phyloP scores from a whole-genome alignment of 106 monocot species.

The Cymbidium sinense region DNA sequence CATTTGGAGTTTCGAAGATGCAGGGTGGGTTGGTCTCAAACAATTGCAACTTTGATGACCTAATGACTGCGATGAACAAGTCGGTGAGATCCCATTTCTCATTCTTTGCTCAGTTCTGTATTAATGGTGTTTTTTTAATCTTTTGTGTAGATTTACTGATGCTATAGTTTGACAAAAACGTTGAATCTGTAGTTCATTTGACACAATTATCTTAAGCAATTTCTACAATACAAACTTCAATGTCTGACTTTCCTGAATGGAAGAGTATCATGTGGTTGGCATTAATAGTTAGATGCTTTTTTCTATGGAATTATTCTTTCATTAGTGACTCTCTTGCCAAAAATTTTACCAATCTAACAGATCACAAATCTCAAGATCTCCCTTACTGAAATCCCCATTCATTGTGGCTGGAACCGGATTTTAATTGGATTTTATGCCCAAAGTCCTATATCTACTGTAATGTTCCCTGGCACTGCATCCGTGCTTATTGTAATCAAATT shows the following conservation, averaged over 20 bases:
- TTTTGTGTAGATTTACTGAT: not conserved
- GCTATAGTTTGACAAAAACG: not conserved
- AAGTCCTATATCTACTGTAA: too few relatives aligned
- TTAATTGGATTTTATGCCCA: too few relatives aligned
- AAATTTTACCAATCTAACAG: not conserved
- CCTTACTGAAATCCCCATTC: too few relatives aligned
- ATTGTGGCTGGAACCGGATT: too few relatives aligned
- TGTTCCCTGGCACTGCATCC: too few relatives aligned
- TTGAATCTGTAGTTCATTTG: not conserved
- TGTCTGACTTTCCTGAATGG: not conserved
- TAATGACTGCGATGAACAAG: slow-evolving; percentile 31
- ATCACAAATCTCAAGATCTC: not conserved
- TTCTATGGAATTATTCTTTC: not conserved
- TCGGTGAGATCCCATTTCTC: slow-evolving; percentile 18
- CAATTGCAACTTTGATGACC: slow-evolving; percentile 35
- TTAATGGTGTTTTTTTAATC: not conserved
- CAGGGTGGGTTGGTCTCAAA: slow-evolving; percentile 20
- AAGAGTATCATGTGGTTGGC: not conserved
- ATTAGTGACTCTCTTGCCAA: not conserved
- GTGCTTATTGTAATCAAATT: too few relatives aligned
- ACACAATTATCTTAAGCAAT: not conserved
- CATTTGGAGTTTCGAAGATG: slow-evolving; percentile 7
- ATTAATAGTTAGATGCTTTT: too few relatives aligned
- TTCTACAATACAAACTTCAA: not conserved
- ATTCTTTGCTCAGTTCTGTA: not conserved